Base-by-base conservation (phyloP, 805 yeast species). In the Candida easanensis region DNA sequence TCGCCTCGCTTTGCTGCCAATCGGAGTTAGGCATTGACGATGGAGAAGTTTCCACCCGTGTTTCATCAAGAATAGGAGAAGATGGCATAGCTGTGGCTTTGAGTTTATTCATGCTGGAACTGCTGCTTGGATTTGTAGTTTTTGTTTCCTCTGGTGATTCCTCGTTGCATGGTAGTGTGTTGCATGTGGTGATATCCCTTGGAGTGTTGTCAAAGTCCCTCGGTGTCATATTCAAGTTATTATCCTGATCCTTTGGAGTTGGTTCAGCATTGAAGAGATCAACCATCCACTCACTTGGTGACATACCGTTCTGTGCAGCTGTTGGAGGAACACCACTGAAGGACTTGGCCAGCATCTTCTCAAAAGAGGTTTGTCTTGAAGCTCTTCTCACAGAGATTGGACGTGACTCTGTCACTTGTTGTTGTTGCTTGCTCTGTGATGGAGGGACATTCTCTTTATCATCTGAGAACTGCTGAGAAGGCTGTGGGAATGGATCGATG, bases 281-380 rank as follows among this genome's bases (percentile, higher is more conserved):
- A 21, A 48, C 48, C 54, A 58, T 51, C 62, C 62, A 58, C n/a
- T 52, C 57, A 33, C 48, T 45, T 32, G 58, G 61, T 10, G 61
- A 51, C 39, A 46, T 40, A 14, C 45, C 48, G 15, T 22, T 36
- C 7, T 46, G 42, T 6, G 47, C 41, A 2, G 36, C 36, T 3
- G 50, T 22, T 5, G 57, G 57, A 8, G 54, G 42, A 14, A 39
- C 50, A 5, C 58, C 61, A 33, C 57, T 56, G 61, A 37, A 76
- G 65, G 39, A 76, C 66, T 39, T 72, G 58, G 49, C 68, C 9
- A 59, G 32, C 63, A 58, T 56, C 35, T 58, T 66, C 42, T 73
- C 73, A 39, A 73, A 63, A 11, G 62, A 59, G 17, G 64, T 64
- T 50, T 71, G 70, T 37, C 54, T 41, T 23, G 56, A 44, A 27